Evolutionary conservation across 768 basidiomycete genomes (phyloP).

Genomic region (Saitozyma sp.): DNA sequence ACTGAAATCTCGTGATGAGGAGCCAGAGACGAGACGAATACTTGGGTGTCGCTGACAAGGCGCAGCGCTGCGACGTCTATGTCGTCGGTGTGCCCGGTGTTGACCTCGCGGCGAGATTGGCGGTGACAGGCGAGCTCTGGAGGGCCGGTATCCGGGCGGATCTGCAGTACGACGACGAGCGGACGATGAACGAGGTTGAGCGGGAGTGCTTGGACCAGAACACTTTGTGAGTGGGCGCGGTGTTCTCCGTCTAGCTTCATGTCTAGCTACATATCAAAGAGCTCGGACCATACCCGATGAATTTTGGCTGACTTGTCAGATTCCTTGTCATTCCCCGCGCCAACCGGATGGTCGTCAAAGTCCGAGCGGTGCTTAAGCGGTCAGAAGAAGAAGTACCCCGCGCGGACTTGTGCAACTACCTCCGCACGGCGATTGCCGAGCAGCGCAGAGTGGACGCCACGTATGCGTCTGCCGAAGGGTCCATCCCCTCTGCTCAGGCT

Average conservation of each 20-base stretch:
- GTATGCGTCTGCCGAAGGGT: constrained; percentile 40
- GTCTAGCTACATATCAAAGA: too few relatives aligned
- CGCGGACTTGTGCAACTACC: constrained; percentile 39
- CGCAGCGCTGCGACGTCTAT: constrained; percentile 49
- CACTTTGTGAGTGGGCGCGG: constrained; percentile 36
- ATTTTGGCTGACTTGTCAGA: constrained; percentile 18
- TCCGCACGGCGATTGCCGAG: constrained; percentile 40
- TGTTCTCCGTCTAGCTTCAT: neutral
- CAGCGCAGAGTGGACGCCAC: constrained; percentile 47
- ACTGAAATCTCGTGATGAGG: neutral
- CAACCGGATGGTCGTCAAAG: constrained; percentile 41
- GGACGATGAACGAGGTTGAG: constrained; percentile 42
- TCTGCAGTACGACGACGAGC: constrained; percentile 50
- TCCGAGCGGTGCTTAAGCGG: constrained; percentile 35
- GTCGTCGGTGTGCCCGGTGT: constrained; percentile 39
- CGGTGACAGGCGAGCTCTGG: constrained; percentile 48
- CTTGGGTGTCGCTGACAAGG: neutral
- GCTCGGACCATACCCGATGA: too few relatives aligned
- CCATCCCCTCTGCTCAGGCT: constrained; percentile 32
- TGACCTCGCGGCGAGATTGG: constrained; percentile 36
- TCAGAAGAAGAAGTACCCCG: constrained; percentile 50
- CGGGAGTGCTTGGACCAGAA: constrained; percentile 48
- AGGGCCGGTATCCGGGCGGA: constrained; percentile 48
- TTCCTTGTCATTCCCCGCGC: constrained; percentile 45
- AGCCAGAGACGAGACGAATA: too few relatives aligned